Evolutionary conservation across 768 basidiomycete species (phyloP), one percentile per base, ranked within the genome.

Genomic region (Boletus fagicola): DNA sequence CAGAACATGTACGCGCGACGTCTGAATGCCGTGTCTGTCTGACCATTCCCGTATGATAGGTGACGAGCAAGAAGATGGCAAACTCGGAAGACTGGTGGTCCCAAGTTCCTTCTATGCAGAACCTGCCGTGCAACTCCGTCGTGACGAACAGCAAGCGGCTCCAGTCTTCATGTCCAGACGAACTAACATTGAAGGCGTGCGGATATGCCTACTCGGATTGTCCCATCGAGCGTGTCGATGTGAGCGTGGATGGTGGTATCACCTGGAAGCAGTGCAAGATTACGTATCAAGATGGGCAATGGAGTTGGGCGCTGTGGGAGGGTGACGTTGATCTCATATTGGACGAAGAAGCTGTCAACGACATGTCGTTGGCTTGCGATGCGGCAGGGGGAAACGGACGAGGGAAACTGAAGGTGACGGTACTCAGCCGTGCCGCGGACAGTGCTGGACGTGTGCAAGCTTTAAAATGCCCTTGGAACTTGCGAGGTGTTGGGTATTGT

Each of bases 261-360:
- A 76, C 78, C 9, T 87, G 87, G 84, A 64, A 69, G 28, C 64
- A 69, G 11, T 79, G 82, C 20, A 70, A 69, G 31, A 80, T 87
- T 56, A 81, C 76, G 1, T 87, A 87, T 59, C 83, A 82, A 53
- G 73, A 80, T 36, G 86, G 86, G 4, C 78, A 68, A 59, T 89
- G 87, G 86, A 87, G 87, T 63, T 90, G 88, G 88, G 80, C 83
- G 5, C 66, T 88, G 22, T 90, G 88, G 88, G 83, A 87, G 64
- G 75, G 67, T 4, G 73, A 76, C 48, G 13, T 90, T 15, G 67
- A 72, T 8, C 68, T 74, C 40, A 20, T 58, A 51, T 31, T 57
- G 56, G 68, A 65, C 49, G 62, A 64, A 28, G 64, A 64, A 45
- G 65, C 62, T 4, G 61, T 64, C 47, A 70, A 60, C 24, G 51